phyloP scores from a whole-genome alignment of 805 yeast genomes.

The Metschnikowia colocasiae region DNA sequence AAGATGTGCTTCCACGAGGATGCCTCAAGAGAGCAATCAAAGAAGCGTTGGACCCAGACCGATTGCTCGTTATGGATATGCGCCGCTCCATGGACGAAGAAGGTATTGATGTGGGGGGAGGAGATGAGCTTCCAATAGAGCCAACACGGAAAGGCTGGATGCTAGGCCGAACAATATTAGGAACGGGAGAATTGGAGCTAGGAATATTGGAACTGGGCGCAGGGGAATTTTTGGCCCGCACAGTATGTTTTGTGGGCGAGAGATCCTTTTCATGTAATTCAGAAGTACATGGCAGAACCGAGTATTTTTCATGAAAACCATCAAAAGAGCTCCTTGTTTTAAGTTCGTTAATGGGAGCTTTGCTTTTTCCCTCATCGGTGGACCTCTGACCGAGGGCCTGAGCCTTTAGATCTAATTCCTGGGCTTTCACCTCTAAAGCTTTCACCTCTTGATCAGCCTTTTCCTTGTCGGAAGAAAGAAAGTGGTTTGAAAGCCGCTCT shows the following conservation, averaged over 20 bases:
- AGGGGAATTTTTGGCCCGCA: constrained; percentile 1
- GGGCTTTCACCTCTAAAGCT: not conserved
- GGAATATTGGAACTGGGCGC: not conserved
- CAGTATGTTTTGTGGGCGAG: constrained; percentile 3
- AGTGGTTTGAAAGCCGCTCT: constrained; percentile 56
- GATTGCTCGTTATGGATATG: constrained; percentile 42
- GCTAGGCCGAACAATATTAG: constrained; percentile 22
- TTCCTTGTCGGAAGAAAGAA: constrained; percentile 43
- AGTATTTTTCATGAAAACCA: constrained; percentile 12
- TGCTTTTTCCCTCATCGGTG: not conserved
- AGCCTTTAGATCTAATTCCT: not conserved
- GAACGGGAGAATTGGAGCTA: constrained; percentile 1
- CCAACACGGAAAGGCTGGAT: constrained; percentile 65
- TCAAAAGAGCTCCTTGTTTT: constrained; percentile 12
- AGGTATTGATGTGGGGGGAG: constrained; percentile 25
- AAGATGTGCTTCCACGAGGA: constrained; percentile 45
- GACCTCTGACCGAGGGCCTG: not conserved
- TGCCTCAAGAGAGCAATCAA: constrained; percentile 50
- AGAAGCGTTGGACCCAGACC: constrained; percentile 51
- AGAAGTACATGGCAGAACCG: constrained; percentile 19
- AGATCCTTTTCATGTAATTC: constrained; percentile 11
- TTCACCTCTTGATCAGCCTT: constrained; percentile 4
- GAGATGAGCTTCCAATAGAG: constrained; percentile 46
- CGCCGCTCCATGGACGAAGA: constrained; percentile 34
- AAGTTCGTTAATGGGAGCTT: constrained; percentile 1